Conservation (phyloP, 108 stramenopile species). For the Nitzschia putrida region DNA sequence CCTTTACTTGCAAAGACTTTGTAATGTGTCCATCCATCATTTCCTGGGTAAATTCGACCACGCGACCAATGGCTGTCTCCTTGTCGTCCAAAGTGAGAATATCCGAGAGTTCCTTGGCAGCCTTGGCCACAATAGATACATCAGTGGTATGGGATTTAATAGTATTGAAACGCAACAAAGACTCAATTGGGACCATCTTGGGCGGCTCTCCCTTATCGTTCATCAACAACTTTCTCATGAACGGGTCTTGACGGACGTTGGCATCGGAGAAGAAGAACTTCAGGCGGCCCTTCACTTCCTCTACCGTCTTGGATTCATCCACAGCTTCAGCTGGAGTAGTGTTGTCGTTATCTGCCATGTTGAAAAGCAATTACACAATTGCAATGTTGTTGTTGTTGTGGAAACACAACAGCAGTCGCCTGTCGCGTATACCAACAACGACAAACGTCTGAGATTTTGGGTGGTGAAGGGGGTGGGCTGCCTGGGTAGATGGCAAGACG, state of each 20-base stretch:
- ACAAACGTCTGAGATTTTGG: too few relatives aligned
- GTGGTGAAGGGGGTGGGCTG: too few relatives aligned
- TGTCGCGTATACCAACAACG: too few relatives aligned
- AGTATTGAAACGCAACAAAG: constrained; percentile 74
- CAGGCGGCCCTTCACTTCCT: constrained; percentile 69
- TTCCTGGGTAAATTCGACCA: constrained; percentile 66
- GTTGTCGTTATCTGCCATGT: background rate
- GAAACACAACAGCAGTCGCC: too few relatives aligned
- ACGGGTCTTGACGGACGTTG: constrained; percentile 81
- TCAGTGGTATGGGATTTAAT: constrained; percentile 65
- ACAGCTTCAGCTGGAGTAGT: background rate
- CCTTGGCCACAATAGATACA: constrained; percentile 48
- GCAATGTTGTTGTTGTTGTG: too few relatives aligned
- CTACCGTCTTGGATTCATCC: background rate
- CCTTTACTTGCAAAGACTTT: constrained; percentile 62
- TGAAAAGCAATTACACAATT: too few relatives aligned
- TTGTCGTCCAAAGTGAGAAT: constrained; percentile 54
- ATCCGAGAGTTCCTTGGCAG: constrained; percentile 53
- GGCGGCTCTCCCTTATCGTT: constrained; percentile 30
- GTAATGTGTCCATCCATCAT: constrained; percentile 71
- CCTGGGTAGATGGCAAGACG: too few relatives aligned
- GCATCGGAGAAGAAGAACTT: constrained; percentile 89
- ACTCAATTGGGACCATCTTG: constrained; percentile 56
- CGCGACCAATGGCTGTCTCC: constrained; percentile 54
- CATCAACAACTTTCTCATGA: constrained; percentile 71